phyloP scores from a whole-genome alignment of 2,329 filamentous ascomycete genomes.

The Zymoseptoria brevis region DNA sequence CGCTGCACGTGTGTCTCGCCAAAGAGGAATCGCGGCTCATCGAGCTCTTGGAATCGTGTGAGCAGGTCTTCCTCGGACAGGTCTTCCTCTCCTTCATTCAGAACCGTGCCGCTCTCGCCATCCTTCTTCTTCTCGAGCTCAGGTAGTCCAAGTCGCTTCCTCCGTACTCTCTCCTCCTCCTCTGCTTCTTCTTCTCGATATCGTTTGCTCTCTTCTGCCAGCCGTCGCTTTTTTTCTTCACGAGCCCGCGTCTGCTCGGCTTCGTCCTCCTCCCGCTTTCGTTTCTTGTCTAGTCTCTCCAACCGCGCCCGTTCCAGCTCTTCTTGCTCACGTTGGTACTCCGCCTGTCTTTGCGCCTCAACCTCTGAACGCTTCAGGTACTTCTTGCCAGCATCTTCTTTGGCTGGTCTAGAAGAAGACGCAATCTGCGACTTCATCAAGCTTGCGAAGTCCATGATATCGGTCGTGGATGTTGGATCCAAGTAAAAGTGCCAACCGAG shows the following conservation, averaged over 20 bases:
- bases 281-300: conserved; percentile 65
- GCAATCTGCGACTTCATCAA: conserved; percentile 90
- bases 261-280: conserved; percentile 82
- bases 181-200: conserved; percentile 65
- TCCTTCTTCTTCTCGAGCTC: conserved; percentile 53
- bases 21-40: conserved; percentile 69
- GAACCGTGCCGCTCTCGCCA: conserved; percentile 20
- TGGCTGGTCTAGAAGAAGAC: conserved; percentile 53
- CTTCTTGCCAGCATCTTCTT: conserved; percentile 50
- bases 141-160: conserved; percentile 73
- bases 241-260: conserved; percentile 59
- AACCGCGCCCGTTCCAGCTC: conserved; percentile 63
- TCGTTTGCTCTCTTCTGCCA: conserved; percentile 71
- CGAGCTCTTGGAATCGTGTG: conserved; percentile 58
- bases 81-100: conserved; percentile 45
- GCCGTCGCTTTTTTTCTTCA: conserved; percentile 70
- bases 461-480: not conserved
- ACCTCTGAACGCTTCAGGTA: conserved; percentile 78
- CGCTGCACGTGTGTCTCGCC: conserved; percentile 67
- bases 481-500: not conserved
- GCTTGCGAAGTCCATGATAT: conserved; percentile 84
- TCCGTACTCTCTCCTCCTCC: conserved; percentile 61
- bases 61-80: conserved; percentile 64
- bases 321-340: conserved; percentile 75
- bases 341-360: conserved; percentile 71